These are phyloP conservation scores for Rossbeevera mucosa DNA, from an alignment of 768 basidiomycete species.

Conservation along the genomic window DNA sequence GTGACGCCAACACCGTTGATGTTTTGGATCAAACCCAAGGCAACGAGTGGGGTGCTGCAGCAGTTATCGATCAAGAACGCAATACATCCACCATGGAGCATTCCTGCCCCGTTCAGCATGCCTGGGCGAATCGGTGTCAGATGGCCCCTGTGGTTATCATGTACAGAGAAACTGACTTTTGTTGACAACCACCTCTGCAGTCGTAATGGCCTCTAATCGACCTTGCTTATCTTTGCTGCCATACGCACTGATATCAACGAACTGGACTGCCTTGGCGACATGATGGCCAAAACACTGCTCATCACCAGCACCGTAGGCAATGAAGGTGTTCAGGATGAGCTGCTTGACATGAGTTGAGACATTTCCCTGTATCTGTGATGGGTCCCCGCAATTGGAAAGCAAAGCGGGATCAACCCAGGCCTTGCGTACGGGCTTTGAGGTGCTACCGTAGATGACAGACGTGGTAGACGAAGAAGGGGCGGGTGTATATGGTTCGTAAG, in stretches of 20 bases:
- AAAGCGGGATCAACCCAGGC: constrained; percentile 64
- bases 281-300: constrained; percentile 57
- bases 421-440: constrained; percentile 27
- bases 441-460: constrained; percentile 24
- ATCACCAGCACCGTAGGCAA: constrained; percentile 65
- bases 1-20: constrained; percentile 73
- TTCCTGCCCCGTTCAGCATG: constrained; percentile 73
- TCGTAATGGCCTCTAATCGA: constrained; percentile 54
- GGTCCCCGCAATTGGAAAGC: constrained; percentile 55
- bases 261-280: constrained; percentile 56
- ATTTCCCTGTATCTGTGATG: constrained; percentile 57
- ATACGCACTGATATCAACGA: constrained; percentile 55
- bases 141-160: not conserved
- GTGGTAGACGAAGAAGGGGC: constrained; percentile 19
- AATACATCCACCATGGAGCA: constrained; percentile 72
- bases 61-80: constrained; percentile 75
- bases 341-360: constrained; percentile 60
- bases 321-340: constrained; percentile 62
- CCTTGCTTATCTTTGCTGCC: constrained; percentile 44
- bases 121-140: constrained; percentile 33
- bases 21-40: constrained; percentile 55
- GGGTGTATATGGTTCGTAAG: constrained; percentile 24
- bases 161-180: constrained; percentile 43
- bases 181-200: constrained; percentile 58
- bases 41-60: constrained; percentile 63